Percentiles rank a stretch among this genome's conserved stretches.
These are phyloP conservation scores for Mycena vulgaris DNA, from an alignment of 768 basidiomycete genomes.

Conservation along the genomic window DNA sequence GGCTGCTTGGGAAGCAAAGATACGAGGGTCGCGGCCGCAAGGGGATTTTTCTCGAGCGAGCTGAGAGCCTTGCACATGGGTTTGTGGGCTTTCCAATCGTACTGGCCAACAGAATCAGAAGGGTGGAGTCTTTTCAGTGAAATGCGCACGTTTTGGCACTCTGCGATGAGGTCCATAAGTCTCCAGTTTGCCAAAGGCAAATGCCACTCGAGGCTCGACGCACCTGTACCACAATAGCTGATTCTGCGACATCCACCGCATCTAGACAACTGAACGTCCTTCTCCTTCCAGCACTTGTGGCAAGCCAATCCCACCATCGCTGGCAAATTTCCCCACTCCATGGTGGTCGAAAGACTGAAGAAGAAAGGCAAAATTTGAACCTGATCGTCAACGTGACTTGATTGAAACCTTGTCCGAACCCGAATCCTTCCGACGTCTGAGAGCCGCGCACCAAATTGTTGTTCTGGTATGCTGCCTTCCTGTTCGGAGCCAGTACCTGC, in stretches of 20 bases:
- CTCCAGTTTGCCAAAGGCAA: background rate
- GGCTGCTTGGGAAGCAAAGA: constrained; percentile 22
- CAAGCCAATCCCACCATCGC: background rate
- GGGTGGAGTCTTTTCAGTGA: background rate
- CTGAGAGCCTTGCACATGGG: constrained; percentile 17
- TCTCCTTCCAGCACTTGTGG: background rate
- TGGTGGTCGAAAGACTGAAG: background rate
- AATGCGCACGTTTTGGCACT: background rate
- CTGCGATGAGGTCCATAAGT: background rate
- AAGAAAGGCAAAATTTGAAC: background rate
- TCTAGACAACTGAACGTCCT: background rate
- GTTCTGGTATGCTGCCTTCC: too few species aligned
- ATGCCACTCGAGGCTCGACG: background rate
- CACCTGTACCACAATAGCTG: background rate
- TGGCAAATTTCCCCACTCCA: background rate
- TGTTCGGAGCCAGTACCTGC: too few species aligned
- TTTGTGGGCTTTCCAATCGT: constrained; percentile 11
- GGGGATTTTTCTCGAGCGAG: constrained; percentile 20
- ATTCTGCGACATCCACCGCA: background rate
- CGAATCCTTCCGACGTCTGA: too few species aligned
- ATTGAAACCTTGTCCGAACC: background rate
- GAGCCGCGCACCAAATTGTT: too few species aligned
- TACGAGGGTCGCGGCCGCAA: constrained; percentile 9
- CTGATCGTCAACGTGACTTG: background rate
- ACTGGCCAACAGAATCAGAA: background rate